Base-by-base conservation (phyloP, 2,329 filamentous ascomycete genomes). In the Pseudopyricularia javanii region DNA sequence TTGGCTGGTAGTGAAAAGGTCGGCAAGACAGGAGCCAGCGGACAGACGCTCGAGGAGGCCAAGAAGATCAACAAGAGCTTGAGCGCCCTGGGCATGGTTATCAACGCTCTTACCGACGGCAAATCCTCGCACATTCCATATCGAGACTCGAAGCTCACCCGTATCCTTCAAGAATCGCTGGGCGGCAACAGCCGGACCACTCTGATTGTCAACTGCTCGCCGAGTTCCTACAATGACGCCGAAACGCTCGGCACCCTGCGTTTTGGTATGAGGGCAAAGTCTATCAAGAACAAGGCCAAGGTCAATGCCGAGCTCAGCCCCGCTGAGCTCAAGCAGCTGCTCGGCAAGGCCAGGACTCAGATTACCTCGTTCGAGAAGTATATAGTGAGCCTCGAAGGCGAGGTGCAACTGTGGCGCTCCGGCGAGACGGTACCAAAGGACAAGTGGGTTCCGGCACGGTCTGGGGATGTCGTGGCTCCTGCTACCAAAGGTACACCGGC, bases 51-150 rank as follows among this genome's bases (percentile, higher is more conserved):
- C 45, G 93, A 97, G 69, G 93, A 98, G 68, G 93, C 93, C 56
- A 97, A 97, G 78, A 98, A 98, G 78, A 98, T 98, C 79, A 98
- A 98, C 79, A 97, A 97, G 79, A 96, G 90, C 77, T 79, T 98
- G 74, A 96, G 91, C 72, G 91, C 93, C 53, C 78, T 98, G 56
- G 93, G 93, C 63, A 97, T 96, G 91, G 93, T 97, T 72, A 98
- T 98, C 77, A 97, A 97, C 70, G 83, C 91, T 52, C 74, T 98
- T 62, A 96, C 93, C 3, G 93, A 97, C 67, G 91, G 91, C 65
- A 96, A 95, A 86, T 95, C 91, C 43, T 90, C 86, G 47, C 91
- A 97, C 64, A 80, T 98, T 58, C 93, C 93, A 1, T 98, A 97
- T 69, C 85, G 93, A 77, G 93, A 98, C 71, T 97, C 91, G 48